phyloP scores from a whole-genome alignment of 2,329 filamentous ascomycete species.

The Pseudogymnoascus sp. region DNA sequence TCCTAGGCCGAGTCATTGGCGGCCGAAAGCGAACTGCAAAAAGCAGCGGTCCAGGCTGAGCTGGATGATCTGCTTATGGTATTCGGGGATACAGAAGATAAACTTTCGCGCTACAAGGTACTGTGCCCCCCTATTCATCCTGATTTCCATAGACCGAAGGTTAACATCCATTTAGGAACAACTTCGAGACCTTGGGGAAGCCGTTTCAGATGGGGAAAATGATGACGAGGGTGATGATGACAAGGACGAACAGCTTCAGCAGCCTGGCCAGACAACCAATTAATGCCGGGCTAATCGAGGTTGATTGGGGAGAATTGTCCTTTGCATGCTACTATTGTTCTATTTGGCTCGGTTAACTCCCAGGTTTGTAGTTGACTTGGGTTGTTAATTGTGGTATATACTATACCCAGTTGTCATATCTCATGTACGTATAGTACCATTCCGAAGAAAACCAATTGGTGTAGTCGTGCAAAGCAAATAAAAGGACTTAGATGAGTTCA shows the following conservation, averaged over 20 bases:
- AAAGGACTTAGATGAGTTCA: not conserved
- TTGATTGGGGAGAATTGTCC: not conserved
- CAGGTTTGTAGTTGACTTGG: not conserved
- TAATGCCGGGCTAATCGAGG: not conserved
- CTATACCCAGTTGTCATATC: not conserved
- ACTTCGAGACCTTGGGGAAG: slow-evolving; percentile 55
- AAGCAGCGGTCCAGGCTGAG: slow-evolving; percentile 60
- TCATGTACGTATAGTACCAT: not conserved
- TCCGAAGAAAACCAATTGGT: not conserved
- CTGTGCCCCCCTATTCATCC: slow-evolving; percentile 21
- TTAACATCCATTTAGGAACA: slow-evolving; percentile 15
- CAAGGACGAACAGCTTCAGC: slow-evolving; percentile 32
- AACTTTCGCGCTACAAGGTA: slow-evolving; percentile 68
- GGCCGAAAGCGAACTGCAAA: slow-evolving; percentile 52
- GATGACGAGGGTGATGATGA: slow-evolving; percentile 51
- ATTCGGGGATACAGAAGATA: slow-evolving; percentile 73
- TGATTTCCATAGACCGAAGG: not conserved
- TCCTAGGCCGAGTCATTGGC: slow-evolving; percentile 15
- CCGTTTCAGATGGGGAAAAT: slow-evolving; percentile 70
- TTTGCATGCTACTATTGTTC: not conserved
- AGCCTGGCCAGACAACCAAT: slow-evolving; percentile 21
- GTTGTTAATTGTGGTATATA: not conserved
- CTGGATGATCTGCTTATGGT: slow-evolving; percentile 77
- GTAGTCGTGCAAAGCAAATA: not conserved
- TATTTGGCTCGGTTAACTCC: not conserved